These are phyloP conservation scores for Saccharomycopsis microspora DNA, from an alignment of 805 yeast genomes.

Conservation along the genomic window DNA sequence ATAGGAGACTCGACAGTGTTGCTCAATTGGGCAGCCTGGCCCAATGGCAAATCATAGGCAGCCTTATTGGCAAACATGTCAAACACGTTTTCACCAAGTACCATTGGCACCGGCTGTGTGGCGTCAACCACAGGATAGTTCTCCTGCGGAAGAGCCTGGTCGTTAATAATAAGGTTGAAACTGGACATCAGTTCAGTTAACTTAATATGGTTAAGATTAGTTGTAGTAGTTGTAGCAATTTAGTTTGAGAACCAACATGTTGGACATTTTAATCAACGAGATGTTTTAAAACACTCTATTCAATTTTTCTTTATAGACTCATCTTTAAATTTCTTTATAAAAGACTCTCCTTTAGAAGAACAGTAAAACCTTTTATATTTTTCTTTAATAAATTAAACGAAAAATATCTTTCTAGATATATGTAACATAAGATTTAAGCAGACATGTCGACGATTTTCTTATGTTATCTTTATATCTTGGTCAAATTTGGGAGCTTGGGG, in stretches of 20 bases:
- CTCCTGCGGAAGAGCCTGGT: neutral
- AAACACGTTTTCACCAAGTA: constrained; percentile 16
- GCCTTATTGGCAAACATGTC: constrained; percentile 11
- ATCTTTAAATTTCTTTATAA: no score
- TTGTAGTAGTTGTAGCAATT: neutral
- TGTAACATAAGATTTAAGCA: constrained; percentile 16
- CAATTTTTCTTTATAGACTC: neutral
- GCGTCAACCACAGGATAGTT: constrained; percentile 2
- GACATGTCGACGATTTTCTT: constrained; percentile 11
- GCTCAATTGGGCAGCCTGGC: constrained; percentile 19
- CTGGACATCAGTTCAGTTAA: constrained; percentile 7
- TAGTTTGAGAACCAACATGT: neutral
- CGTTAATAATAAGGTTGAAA: constrained; percentile 9
- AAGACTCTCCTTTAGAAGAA: no score
- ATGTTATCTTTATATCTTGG: constrained; percentile 2
- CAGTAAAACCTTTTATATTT: no score
- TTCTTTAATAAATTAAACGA: no score
- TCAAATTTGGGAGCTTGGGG: neutral
- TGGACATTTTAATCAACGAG: neutral
- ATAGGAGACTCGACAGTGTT: constrained; percentile 19
- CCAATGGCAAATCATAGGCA: constrained; percentile 18
- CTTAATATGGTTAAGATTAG: neutral
- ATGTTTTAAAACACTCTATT: neutral
- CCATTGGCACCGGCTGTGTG: constrained; percentile 9
- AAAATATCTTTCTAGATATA: constrained; percentile 9